Conservation (phyloP, 2,329 filamentous ascomycete genomes). For the Cytospora piceicola region DNA sequence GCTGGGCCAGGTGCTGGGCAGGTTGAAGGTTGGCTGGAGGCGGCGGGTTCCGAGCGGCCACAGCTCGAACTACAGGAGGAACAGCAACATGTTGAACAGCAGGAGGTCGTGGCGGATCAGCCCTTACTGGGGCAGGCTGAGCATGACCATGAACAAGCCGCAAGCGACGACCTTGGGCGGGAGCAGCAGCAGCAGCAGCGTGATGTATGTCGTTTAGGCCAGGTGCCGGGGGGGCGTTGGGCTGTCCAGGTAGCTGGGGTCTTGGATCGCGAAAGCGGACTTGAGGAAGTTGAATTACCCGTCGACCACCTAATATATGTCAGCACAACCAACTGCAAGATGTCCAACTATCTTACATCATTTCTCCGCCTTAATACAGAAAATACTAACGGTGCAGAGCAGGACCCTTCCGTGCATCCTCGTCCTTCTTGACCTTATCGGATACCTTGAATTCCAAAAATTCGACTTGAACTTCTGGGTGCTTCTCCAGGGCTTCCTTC, state of each 20-base stretch:
- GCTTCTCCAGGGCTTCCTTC: conserved; percentile 57
- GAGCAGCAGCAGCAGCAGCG: background rate
- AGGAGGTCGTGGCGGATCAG: background rate
- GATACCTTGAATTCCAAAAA: conserved; percentile 64
- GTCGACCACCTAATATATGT: background rate
- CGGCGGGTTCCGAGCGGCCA: background rate
- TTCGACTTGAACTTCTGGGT: conserved; percentile 63
- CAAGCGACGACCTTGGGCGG: background rate
- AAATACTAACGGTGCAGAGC: conserved; percentile 15
- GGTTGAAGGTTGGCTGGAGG: background rate
- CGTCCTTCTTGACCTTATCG: conserved; percentile 52
- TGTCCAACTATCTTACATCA: background rate
- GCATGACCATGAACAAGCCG: background rate
- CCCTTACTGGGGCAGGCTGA: background rate
- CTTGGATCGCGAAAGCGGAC: background rate
- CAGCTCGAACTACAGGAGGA: background rate
- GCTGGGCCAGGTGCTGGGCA: background rate
- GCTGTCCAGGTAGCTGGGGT: background rate
- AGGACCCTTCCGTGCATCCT: conserved; percentile 37
- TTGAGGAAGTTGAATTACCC: background rate
- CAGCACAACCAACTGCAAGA: background rate
- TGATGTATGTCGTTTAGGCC: background rate
- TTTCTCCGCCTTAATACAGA: conserved; percentile 6
- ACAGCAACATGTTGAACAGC: background rate
- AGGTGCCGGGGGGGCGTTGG: background rate